Conservation (phyloP, 2,329 filamentous ascomycete genomes). For the Colletotrichum filicis region DNA sequence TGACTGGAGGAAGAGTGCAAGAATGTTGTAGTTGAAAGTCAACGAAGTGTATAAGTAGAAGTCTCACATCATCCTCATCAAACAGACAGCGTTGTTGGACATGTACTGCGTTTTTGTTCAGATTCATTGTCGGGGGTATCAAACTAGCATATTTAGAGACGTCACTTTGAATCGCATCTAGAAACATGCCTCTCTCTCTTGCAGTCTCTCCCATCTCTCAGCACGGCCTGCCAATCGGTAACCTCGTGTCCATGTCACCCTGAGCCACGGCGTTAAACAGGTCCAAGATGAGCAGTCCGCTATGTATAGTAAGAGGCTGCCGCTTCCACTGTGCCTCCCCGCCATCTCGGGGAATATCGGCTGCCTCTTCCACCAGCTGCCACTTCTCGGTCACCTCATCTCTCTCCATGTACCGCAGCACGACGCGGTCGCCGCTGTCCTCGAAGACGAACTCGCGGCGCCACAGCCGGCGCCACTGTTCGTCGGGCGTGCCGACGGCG, state of each 20-base stretch:
- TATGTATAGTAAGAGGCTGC: constrained; percentile 45
- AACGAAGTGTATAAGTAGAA: neutral
- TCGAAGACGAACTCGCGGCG: constrained; percentile 49
- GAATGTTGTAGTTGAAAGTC: neutral
- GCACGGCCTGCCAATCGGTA: neutral
- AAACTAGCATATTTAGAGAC: constrained; percentile 1
- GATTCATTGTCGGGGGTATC: neutral
- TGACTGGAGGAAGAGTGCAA: neutral
- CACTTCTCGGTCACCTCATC: constrained; percentile 43
- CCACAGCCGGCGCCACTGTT: constrained; percentile 46
- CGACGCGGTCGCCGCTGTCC: constrained; percentile 44
- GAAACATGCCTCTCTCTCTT: neutral
- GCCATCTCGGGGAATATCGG: constrained; percentile 41
- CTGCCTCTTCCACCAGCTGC: constrained; percentile 51
- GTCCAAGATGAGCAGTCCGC: constrained; percentile 35
- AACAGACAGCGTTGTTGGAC: neutral
- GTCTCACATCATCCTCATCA: neutral
- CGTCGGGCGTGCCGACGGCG: constrained; percentile 37
- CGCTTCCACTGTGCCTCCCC: constrained; percentile 47
- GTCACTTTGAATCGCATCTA: neutral
- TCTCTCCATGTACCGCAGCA: constrained; percentile 45
- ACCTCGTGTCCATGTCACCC: neutral
- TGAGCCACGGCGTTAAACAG: neutral
- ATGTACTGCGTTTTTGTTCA: neutral
- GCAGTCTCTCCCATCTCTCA: too few species aligned